Percentiles rank a stretch among this genome's conserved stretches.
These are phyloP conservation scores for Brassica nigra DNA, from an alignment of 345 rosid species.

Conservation along the genomic window DNA sequence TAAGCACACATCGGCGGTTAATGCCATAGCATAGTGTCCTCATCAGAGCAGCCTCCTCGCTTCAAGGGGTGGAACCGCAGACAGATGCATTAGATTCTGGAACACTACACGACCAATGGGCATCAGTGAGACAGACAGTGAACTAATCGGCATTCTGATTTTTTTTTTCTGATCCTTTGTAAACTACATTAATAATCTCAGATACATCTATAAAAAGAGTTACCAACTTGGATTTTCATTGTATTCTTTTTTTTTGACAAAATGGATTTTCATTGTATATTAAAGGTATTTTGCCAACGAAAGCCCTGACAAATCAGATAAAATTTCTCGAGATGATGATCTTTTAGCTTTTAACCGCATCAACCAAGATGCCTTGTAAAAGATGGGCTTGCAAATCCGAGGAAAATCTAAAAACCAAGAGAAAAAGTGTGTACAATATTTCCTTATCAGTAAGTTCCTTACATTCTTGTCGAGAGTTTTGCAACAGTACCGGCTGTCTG, in stretches of 20 bases:
- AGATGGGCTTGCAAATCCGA: conserved; percentile 74
- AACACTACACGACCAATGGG: conserved; percentile 89
- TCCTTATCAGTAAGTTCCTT: background rate
- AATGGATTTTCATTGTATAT: background rate
- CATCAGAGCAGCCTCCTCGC: conserved; percentile 92
- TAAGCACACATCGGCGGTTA: conserved; percentile 94
- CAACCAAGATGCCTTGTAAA: conserved; percentile 80
- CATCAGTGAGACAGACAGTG: conserved; percentile 60
- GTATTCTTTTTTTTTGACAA: too few species aligned
- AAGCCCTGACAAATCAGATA: conserved; percentile 80
- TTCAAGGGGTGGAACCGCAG: conserved; percentile 98
- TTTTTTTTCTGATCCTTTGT: background rate
- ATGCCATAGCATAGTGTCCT: conserved; percentile 97
- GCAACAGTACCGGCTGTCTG: background rate
- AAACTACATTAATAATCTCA: conserved; percentile 1
- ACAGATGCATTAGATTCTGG: conserved; percentile 95
- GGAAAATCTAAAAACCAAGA: conserved; percentile 56
- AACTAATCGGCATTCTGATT: conserved; percentile 13
- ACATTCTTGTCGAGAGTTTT: background rate
- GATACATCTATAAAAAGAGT: background rate
- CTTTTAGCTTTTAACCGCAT: conserved; percentile 95
- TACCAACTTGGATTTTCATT: background rate
- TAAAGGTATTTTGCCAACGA: conserved; percentile 26
- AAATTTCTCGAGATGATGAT: conserved; percentile 88
- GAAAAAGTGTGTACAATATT: background rate